Base-by-base conservation (phyloP, 345 rosid species). In the Eucalyptus curtisii region DNA sequence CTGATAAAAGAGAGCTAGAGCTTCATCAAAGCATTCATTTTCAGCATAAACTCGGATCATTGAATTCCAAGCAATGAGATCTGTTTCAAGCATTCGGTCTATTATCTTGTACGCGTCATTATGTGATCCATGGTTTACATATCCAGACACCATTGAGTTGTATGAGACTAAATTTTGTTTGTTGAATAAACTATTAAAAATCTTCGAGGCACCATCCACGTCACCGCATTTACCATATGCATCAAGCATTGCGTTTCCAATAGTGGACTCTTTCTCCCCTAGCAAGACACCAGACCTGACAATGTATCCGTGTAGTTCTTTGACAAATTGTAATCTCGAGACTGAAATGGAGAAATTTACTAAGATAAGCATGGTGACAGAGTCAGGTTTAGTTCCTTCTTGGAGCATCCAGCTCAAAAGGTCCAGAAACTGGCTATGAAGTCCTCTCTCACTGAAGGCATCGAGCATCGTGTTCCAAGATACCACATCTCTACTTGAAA, bases 11-110 rank as follows among this genome's bases (percentile, higher is more conserved):
- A 94, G 91, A 90, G 88, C 76, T 57, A 97, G 86, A 49, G 98
- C 97, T 89, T 94, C 94, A 90, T 61, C 86, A 80, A 93, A 90
- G 87, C 90, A 90, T 88, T 90, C 89, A 88, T 94, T 95, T 88
- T 94, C 95, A 87, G 93, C 95, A 91, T 91, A 97, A 86, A 90
- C 95, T 89, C 93, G 95, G 90, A 96, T 89, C 97, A 95, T 96
- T 91, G 95, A 94, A 93, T 96, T 97, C 98, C 97, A 97, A 87
- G 95, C 91, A 22, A 98, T 94, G 91, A 96, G 95, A 93, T 96
- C 96, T 37, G 87, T 90, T 47, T 68, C 88, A 87, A 90, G 48
- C 94, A 94, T 95, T 90, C 81, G 90, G 86, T 90, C 92, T 90
- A 94, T 95, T 87, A 92, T 90, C 87, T 76, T 88, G 86, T 89